Evolutionary conservation across 179 eudicot genomes (phyloP), one percentile per base, ranked within the genome.

Genomic region (Carnegiea gigantea): DNA sequence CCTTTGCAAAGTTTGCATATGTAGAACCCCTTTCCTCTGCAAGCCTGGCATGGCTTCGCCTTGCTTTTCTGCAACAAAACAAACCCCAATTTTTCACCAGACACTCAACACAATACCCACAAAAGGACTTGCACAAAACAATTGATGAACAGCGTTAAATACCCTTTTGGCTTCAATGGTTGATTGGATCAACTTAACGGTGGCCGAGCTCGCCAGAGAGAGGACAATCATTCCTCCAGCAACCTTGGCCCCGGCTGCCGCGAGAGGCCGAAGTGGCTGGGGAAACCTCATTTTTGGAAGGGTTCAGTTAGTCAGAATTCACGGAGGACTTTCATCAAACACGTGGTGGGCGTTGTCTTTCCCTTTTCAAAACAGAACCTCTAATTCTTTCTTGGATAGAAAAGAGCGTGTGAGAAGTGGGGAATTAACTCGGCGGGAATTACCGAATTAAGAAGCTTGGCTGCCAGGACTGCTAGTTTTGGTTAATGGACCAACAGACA

Each of bases 1-100:
- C 92, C 95, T 72, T 88, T 89, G 83, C 98, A 93, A 64, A 92
- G 85, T 82, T 88, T 93, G 90, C 98, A 93, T 13, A 82, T 36
- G 43, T 90, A 87, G 71, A 86, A 86, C 64, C 98, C 95, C 78
- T 83, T 88, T 80, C 85, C 93, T 77, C 74, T 91, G 86, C 98
- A 93, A 4, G 24, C 81, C 77, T 81, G 70, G 79, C 98, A 93
- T 9, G 92, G 83, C 71, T 78, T 86, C 9, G 88, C 92, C 53
- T 67, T 54, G 72, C 84, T 85, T 54, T 82, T 92, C 92, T 92
- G 85, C 78, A 73, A 43, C 30, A 18, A 53, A 73, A 75, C 65
- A 23, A 62, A 11, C 36, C 44, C 44, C 14, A 40, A 51, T 59
- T 33, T 38, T 46, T 44, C 14, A 13, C 53, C 4, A 43, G 43